Conservation (phyloP, 306 rosid species). For the Clitoria ternatea region DNA sequence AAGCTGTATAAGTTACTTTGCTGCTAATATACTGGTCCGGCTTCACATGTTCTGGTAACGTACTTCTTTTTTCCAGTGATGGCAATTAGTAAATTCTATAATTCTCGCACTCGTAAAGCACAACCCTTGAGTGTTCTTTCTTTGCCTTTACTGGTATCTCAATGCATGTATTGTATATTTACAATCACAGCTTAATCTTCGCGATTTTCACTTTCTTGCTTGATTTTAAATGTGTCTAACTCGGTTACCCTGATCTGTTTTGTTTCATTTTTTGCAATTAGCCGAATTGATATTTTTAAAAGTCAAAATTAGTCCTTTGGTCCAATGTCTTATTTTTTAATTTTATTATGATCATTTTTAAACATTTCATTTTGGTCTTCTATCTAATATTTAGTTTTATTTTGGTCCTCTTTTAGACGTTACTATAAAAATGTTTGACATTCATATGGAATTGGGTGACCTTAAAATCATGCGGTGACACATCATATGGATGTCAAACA, state of each 20-base stretch:
- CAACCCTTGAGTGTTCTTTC: neutral
- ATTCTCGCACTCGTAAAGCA: neutral
- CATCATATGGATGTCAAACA: too few species aligned
- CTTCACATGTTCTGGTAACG: neutral
- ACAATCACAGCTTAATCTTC: neutral
- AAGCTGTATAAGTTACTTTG: neutral
- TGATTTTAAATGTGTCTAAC: neutral
- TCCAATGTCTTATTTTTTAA: too few species aligned
- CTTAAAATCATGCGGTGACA: too few species aligned
- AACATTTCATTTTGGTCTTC: too few species aligned
- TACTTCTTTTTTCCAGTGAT: too few species aligned
- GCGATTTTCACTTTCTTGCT: neutral
- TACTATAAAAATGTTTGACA: too few species aligned
- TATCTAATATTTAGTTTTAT: too few species aligned
- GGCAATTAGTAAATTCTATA: neutral
- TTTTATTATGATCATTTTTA: too few species aligned
- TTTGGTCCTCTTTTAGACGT: too few species aligned
- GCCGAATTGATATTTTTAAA: neutral
- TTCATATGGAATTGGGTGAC: too few species aligned
- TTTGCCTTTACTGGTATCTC: neutral
- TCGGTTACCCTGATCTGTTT: neutral
- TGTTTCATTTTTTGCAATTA: neutral
- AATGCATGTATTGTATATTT: neutral
- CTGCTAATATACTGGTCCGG: neutral
- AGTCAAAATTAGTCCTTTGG: too few species aligned